Evolutionary conservation across 169 alveolate species (phyloP).

Genomic region (Cryptosporidium sp.): DNA sequence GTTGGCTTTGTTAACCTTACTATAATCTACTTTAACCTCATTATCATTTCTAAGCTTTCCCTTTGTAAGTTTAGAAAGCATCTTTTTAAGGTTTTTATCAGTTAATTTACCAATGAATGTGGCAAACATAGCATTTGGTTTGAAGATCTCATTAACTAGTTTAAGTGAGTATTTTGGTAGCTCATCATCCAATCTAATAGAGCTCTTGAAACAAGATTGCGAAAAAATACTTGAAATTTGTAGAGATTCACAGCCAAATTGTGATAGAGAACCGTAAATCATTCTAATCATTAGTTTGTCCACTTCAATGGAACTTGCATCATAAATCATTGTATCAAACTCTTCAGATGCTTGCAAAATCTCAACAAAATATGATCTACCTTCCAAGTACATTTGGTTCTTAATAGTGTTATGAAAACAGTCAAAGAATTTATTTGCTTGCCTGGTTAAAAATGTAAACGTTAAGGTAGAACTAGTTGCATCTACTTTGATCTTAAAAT

Average conservation of each 20-base stretch:
- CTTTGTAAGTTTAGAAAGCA: not conserved
- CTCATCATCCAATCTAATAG: not conserved
- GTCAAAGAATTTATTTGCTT: not conserved
- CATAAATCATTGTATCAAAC: not conserved
- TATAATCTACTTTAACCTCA: not conserved
- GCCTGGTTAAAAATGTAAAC: not conserved
- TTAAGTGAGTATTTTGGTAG: not conserved
- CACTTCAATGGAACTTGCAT: not conserved
- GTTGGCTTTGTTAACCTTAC: not conserved
- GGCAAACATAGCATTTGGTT: not conserved
- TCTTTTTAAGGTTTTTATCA: not conserved
- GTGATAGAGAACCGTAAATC: not conserved
- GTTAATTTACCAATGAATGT: conserved; percentile 1
- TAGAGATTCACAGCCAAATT: not conserved
- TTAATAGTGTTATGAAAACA: not conserved
- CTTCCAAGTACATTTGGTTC: not conserved
- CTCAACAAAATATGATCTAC: not conserved
- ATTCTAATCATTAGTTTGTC: not conserved
- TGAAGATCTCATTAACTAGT: not conserved
- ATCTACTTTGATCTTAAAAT: not conserved
- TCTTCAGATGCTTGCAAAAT: not conserved
- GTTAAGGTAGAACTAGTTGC: not conserved
- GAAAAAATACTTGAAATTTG: not conserved
- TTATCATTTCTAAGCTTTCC: not conserved
- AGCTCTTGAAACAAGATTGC: not conserved